Evolutionary conservation across 208 protist genomes (phyloP).

Genomic region (Trypanosoma brucei): DNA sequence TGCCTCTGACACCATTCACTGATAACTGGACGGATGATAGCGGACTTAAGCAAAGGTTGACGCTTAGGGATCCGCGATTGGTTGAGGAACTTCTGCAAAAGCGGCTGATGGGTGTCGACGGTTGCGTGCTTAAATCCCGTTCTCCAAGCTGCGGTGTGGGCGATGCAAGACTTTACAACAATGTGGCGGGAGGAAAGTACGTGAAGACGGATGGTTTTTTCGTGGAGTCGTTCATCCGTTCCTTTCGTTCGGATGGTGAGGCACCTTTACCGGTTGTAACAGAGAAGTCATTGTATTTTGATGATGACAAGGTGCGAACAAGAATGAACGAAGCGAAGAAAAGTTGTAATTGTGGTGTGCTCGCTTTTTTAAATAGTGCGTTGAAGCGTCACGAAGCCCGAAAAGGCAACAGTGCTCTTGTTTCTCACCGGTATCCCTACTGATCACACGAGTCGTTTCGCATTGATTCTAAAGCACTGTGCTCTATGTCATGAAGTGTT

Average conservation of each 20-base stretch:
- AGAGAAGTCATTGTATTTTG: constrained; percentile 22
- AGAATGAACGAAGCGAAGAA: neutral
- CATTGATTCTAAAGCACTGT: too few relatives aligned
- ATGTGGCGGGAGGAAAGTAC: constrained; percentile 14
- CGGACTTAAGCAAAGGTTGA: neutral
- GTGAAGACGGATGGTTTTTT: constrained; percentile 62
- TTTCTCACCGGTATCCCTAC: neutral
- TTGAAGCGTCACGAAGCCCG: neutral
- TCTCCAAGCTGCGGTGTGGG: constrained; percentile 78
- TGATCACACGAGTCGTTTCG: too few relatives aligned
- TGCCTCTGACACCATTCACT: neutral
- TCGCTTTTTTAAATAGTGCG: neutral
- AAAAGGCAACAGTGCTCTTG: neutral
- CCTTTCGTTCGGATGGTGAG: neutral
- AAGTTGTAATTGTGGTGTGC: neutral
- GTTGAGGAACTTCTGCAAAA: constrained; percentile 13
- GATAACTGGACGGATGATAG: neutral
- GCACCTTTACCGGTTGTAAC: constrained; percentile 19
- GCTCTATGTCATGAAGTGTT: too few relatives aligned
- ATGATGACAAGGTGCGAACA: neutral
- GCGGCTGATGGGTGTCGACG: constrained; percentile 33
- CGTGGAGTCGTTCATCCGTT: constrained; percentile 32
- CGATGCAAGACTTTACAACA: constrained; percentile 61
- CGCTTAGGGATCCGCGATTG: constrained; percentile 1
- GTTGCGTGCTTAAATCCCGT: constrained; percentile 62